phyloP scores from a whole-genome alignment of 2,329 filamentous ascomycete genomes.

The Sarocladium brachiariae region DNA sequence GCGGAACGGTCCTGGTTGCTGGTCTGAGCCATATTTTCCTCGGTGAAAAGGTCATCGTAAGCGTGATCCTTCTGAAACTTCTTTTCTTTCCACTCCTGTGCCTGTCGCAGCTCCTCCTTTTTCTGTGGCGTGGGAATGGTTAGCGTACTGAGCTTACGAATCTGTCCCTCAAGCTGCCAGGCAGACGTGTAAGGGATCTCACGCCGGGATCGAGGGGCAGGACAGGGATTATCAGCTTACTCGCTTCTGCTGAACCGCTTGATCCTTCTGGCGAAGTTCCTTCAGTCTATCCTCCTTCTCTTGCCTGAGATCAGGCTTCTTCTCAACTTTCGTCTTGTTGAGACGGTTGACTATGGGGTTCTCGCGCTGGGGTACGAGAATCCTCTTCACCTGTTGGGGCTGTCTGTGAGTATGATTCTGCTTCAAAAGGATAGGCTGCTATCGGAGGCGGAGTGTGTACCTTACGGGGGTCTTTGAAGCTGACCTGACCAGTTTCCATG shows the following conservation, averaged over 20 bases:
- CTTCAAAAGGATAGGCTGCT: background rate
- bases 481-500: conserved; percentile 93
- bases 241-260: conserved; percentile 52
- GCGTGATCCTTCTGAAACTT: conserved; percentile 97
- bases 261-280: conserved; percentile 65
- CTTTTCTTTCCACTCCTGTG: conserved; percentile 77
- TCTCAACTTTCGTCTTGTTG: conserved; percentile 92
- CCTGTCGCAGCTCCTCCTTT: conserved; percentile 67
- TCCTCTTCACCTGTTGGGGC: conserved; percentile 63
- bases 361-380: conserved; percentile 73
- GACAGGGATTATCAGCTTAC: conserved; percentile 47
- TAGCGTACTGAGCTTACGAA: no score
- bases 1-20: conserved; percentile 81
- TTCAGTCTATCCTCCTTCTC: conserved; percentile 74
- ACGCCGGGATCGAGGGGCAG: no score
- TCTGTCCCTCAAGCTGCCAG: no score
- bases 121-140: conserved; percentile 43
- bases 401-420: no score
- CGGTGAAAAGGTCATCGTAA: conserved; percentile 85
- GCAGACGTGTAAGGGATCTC: no score
- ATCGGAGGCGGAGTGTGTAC: conserved; percentile 22
- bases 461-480: conserved; percentile 82
- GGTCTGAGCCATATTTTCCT: conserved; percentile 67
- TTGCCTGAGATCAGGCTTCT: conserved; percentile 72
- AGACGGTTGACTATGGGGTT: conserved; percentile 94